These are phyloP conservation scores for Annona squamosa DNA, from an alignment of 164 flowering plant species.

Conservation along the genomic window DNA sequence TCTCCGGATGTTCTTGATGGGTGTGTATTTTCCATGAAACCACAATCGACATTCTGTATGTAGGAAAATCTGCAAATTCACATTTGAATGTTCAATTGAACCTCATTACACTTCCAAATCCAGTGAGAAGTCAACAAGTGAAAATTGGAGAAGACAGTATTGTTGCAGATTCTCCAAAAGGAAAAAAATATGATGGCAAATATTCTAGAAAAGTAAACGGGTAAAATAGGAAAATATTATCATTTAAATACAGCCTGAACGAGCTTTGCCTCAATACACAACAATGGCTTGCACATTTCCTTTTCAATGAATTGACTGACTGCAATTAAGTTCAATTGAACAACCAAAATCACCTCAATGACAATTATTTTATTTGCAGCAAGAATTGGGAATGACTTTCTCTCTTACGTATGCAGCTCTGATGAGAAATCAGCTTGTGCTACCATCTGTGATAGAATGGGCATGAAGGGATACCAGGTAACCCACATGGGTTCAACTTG, in stretches of 20 bases:
- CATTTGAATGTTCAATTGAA: background rate
- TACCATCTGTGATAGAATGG: slow-evolving; percentile 62
- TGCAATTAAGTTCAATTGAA: too few relatives aligned
- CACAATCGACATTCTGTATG: background rate
- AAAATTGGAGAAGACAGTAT: too few relatives aligned
- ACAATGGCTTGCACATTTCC: too few relatives aligned
- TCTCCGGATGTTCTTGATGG: slow-evolving; percentile 62
- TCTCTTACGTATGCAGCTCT: slow-evolving; percentile 29
- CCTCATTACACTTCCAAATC: background rate
- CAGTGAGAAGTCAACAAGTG: too few relatives aligned
- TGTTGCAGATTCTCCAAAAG: too few relatives aligned
- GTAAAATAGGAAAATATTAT: too few relatives aligned
- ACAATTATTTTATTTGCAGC: background rate
- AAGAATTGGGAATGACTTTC: background rate
- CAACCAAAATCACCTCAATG: background rate
- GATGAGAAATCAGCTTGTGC: slow-evolving; percentile 69
- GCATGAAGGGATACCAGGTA: slow-evolving; percentile 83
- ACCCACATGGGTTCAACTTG: background rate
- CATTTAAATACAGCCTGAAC: too few relatives aligned
- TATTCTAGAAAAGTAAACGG: too few relatives aligned
- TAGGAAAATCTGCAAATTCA: background rate
- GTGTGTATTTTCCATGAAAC: slow-evolving; percentile 17
- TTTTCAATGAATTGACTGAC: too few relatives aligned
- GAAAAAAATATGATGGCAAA: too few relatives aligned
- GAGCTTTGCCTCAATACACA: too few relatives aligned